phyloP scores from a whole-genome alignment of 2,329 filamentous ascomycete species.

The Allantophomopsis cytisporea region DNA sequence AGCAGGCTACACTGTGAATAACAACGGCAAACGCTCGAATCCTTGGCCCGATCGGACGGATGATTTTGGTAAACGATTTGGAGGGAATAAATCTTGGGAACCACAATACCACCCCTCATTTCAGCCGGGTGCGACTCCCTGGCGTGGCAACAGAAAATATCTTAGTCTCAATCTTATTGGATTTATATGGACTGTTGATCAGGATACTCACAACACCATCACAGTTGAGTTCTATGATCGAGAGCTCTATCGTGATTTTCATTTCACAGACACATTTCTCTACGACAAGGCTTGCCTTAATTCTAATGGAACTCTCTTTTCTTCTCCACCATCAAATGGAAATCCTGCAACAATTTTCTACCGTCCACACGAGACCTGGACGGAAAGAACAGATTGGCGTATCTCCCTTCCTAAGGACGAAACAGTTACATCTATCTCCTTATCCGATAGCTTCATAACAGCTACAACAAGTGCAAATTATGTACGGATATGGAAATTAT shows the following conservation, averaged over 20 bases:
- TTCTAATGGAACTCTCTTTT: slow-evolving; percentile 75
- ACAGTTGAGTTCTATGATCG: slow-evolving; percentile 97
- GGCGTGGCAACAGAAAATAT: slow-evolving; percentile 89
- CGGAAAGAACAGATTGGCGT: slow-evolving; percentile 77
- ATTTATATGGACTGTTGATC: slow-evolving; percentile 93
- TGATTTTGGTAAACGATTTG: slow-evolving; percentile 40
- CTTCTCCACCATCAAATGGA: slow-evolving; percentile 56
- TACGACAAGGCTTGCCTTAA: slow-evolving; percentile 94
- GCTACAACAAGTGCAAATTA: slow-evolving; percentile 81
- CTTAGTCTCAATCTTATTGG: slow-evolving; percentile 87
- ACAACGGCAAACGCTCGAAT: slow-evolving; percentile 31
- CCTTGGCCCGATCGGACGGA: no score
- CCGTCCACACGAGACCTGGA: slow-evolving; percentile 94
- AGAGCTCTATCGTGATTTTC: slow-evolving; percentile 83
- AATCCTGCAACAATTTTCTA: slow-evolving; percentile 79
- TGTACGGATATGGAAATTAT: slow-evolving; percentile 84
- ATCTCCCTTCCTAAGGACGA: slow-evolving; percentile 82
- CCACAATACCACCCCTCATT: slow-evolving; percentile 73
- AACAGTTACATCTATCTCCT: slow-evolving; percentile 71
- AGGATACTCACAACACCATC: slow-evolving; percentile 85
- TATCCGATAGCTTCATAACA: slow-evolving; percentile 83
- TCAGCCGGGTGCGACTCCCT: slow-evolving; percentile 89
- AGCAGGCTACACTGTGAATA: slow-evolving; percentile 65
- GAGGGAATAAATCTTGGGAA: slow-evolving; percentile 26
- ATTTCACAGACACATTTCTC: slow-evolving; percentile 90